Evolutionary conservation across 768 basidiomycete genomes (phyloP), one percentile per base, ranked within the genome.

Genomic region (Mycena belliarum): DNA sequence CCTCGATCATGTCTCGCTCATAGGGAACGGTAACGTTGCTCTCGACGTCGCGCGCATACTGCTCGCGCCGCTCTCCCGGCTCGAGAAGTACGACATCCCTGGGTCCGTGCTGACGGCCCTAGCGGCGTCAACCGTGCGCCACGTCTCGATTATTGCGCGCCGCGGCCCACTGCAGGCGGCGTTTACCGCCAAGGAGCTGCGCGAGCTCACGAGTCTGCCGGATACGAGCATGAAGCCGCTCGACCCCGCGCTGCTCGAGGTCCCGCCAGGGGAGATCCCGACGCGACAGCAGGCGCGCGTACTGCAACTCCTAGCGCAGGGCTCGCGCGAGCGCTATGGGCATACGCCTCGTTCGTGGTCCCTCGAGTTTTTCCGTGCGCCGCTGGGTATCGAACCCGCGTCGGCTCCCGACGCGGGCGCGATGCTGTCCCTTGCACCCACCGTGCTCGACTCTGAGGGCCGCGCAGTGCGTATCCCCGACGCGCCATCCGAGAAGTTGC

Each of bases 21-120:
- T 98, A 42, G 96, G 97, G 0, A 92, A 94, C 60, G 96, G 96
- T 12, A 98, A 98, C 64, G 95, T 99, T 54, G 89, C 95, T 9
- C 78, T 99, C 32, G 96, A 99, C 66, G 79, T 95, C 25, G 94
- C 95, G 1, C 83, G 95, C 6, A 93, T 98, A 68, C 82, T 98
- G 7, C 83, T 99, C 59, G 89, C 89, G 14, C 74, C 83, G 3
- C 80, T 87, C 1, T 75, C 81, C 18, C 72, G 76, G 3, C 82
- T 98, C 43, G 72, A 74, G 24, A 75, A 79, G 66, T 91, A 90
- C 55, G 95, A 98, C 70, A 80, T 98, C 20, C 94, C 95, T 0
- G 69, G 80, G 49, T 70, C 78, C 10, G 93, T 95, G 0, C 76
- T 98, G 7, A 81, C 84, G 1, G 80, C 87, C 12, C 80, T 98